Evolutionary conservation across 495 filamentous ascomycete genomes (phyloP).

Genomic region (Usnea hakonensis): DNA sequence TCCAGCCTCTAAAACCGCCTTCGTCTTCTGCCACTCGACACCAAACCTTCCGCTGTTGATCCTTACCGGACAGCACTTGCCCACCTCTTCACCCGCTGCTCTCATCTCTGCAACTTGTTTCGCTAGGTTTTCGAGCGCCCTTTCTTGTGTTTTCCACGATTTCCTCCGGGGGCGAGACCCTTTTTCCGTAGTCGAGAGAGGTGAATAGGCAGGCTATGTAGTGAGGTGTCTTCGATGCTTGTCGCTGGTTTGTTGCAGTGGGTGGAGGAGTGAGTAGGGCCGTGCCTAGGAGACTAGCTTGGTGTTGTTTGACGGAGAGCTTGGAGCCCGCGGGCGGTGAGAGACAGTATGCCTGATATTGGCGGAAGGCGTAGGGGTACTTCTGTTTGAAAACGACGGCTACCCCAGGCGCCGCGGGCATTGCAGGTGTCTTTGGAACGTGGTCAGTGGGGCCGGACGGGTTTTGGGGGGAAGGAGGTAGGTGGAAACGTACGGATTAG

Average conservation of each 20-base stretch:
- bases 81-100: not conserved
- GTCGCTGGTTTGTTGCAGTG: slow-evolving; percentile 13
- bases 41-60: slow-evolving; percentile 41
- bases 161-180: slow-evolving; percentile 12
- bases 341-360: slow-evolving; percentile 10
- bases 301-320: slow-evolving; percentile 11
- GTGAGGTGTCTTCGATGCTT: slow-evolving; percentile 19
- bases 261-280: slow-evolving; percentile 41
- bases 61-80: slow-evolving; percentile 32
- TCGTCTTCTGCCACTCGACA: slow-evolving; percentile 34
- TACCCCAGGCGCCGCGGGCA: slow-evolving; percentile 34
- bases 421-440: slow-evolving; percentile 40
- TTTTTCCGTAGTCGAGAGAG: slow-evolving; percentile 29
- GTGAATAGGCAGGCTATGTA: slow-evolving; percentile 48
- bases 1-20: slow-evolving; percentile 27
- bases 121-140: slow-evolving; percentile 36
- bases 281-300: slow-evolving; percentile 31
- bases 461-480: not conserved
- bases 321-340: not conserved
- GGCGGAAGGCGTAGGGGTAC: slow-evolving; percentile 11
- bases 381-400: slow-evolving; percentile 8
- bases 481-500: slow-evolving; percentile 35
- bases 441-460: not conserved
- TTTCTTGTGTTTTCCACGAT: slow-evolving; percentile 35
- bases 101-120: slow-evolving; percentile 24